Percentiles rank a stretch among this genome's conserved stretches.
These are phyloP conservation scores for Coelastrella sp. DNA, from an alignment of 139 green algal genomes.

Conservation along the genomic window DNA sequence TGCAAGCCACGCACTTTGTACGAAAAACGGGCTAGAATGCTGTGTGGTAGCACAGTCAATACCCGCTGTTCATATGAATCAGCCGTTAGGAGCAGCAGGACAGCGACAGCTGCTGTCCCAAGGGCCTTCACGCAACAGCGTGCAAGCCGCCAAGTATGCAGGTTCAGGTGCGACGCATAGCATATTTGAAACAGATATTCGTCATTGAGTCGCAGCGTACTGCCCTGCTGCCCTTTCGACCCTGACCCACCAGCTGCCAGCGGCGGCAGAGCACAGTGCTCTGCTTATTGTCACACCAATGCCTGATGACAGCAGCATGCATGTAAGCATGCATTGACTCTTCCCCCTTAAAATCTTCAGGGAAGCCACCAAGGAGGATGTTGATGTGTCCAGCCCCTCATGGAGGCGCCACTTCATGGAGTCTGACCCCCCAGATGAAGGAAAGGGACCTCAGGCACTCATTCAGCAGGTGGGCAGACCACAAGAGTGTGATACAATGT, in stretches of 20 bases:
- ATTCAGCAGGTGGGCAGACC: not conserved
- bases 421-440: slow-evolving; percentile 20
- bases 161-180: not conserved
- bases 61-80: not conserved
- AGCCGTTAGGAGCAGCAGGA: not conserved
- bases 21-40: not conserved
- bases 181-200: no score
- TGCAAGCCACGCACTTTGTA: not conserved
- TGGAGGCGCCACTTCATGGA: slow-evolving; percentile 24
- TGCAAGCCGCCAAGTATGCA: not conserved
- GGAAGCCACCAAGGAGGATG: not conserved
- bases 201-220: no score
- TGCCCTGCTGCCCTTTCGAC: no score
- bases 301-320: not conserved
- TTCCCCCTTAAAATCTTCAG: not conserved
- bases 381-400: not conserved
- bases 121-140: not conserved
- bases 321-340: not conserved
- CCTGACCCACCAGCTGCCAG: no score
- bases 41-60: not conserved
- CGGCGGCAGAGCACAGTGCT: no score
- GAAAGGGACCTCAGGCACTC: not conserved
- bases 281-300: not conserved
- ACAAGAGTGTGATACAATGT: no score
- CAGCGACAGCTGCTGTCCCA: not conserved